phyloP scores from a whole-genome alignment of 345 rosid species.

The Limnanthes douglasii region DNA sequence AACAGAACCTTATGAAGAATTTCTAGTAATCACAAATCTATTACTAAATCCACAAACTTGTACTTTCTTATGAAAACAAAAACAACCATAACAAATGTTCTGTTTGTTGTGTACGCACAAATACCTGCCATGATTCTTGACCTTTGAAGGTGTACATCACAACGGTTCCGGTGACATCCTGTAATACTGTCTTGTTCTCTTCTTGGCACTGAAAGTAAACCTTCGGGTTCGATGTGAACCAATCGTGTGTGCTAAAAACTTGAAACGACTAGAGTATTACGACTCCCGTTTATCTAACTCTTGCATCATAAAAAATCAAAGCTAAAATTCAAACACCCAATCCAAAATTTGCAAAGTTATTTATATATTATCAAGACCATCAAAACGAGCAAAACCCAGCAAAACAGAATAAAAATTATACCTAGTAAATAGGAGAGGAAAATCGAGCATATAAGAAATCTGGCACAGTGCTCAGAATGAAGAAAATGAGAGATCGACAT shows the following conservation, averaged over 20 bases:
- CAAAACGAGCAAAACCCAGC: too few species aligned
- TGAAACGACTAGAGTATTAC: constrained; percentile 24
- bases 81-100: too few species aligned
- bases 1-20: background rate
- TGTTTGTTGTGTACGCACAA: too few species aligned
- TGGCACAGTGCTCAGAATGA: background rate
- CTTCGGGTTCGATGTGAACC: constrained; percentile 15
- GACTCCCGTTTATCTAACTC: constrained; percentile 12
- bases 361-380: too few species aligned
- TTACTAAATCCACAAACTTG: too few species aligned
- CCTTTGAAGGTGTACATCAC: constrained; percentile 23
- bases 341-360: too few species aligned
- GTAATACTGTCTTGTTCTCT: constrained; percentile 22
- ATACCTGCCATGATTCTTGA: constrained; percentile 49
- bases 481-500: background rate
- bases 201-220: constrained; percentile 33
- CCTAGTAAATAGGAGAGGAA: background rate
- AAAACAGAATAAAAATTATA: too few species aligned
- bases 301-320: constrained; percentile 5
- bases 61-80: too few species aligned
- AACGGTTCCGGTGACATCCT: constrained; percentile 19
- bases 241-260: constrained; percentile 26
- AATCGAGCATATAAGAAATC: background rate
- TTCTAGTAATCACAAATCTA: too few species aligned
- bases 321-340: background rate